Percentiles rank a stretch among this genome's conserved stretches.
These are phyloP conservation scores for Ustilago sp. DNA, from an alignment of 1,284 basidiomycete genomes.

Conservation along the genomic window DNA sequence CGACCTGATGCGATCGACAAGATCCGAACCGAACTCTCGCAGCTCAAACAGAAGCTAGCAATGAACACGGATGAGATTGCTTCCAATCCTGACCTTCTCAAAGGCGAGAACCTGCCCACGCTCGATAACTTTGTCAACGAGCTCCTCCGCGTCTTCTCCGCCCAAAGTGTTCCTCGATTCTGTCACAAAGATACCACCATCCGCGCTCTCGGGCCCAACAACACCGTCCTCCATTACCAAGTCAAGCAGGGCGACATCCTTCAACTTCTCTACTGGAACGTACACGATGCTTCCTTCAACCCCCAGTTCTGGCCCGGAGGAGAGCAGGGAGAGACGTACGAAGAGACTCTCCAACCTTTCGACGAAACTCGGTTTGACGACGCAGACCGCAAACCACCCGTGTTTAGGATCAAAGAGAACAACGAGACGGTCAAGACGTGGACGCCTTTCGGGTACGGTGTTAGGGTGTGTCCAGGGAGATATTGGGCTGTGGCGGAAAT, in stretches of 20 bases:
- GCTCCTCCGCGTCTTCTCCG: constrained; percentile 16
- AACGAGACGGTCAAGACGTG: constrained; percentile 20
- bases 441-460: constrained; percentile 24
- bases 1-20: neutral
- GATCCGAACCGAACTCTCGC: constrained; percentile 1
- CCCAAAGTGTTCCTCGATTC: constrained; percentile 17
- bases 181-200: constrained; percentile 22
- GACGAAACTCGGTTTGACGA: constrained; percentile 22
- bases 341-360: constrained; percentile 16
- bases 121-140: constrained; percentile 26
- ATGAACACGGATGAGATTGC: constrained; percentile 2
- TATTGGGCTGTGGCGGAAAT: constrained; percentile 38
- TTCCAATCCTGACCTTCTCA: constrained; percentile 12
- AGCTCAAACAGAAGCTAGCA: neutral
- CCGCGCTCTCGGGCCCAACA: constrained; percentile 1
- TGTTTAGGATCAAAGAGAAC: neutral
- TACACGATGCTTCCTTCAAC: constrained; percentile 7
- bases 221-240: constrained; percentile 7
- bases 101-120: constrained; percentile 14
- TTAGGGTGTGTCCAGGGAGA: constrained; percentile 24
- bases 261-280: constrained; percentile 25
- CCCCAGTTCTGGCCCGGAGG: constrained; percentile 21
- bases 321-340: neutral
- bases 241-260: constrained; percentile 26
- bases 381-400: neutral